A percentile compares a stretch with the other conserved stretches of the same genome.
phyloP scores from a whole-genome alignment of 768 basidiomycete genomes.

The Rhodotorula taiwanensis region DNA sequence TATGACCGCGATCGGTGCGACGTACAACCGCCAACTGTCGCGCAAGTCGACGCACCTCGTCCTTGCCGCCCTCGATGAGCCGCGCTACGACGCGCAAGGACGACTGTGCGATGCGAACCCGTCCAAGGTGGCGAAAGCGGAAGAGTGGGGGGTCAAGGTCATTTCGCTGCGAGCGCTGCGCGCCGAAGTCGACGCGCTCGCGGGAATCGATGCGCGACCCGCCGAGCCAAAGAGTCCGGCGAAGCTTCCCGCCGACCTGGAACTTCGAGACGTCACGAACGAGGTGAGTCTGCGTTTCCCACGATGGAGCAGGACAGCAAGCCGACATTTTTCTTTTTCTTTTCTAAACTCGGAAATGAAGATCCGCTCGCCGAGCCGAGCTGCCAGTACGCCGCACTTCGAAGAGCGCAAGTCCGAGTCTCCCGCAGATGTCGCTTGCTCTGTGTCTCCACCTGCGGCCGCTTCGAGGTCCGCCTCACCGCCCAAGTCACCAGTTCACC shows the following conservation, averaged over 20 bases:
- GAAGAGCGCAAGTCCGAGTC: no score
- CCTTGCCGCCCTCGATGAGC: not conserved
- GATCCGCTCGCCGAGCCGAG: no score
- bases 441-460: no score
- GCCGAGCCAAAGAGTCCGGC: no score
- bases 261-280: constrained; percentile 10
- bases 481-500: no score
- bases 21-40: not conserved
- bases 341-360: no score
- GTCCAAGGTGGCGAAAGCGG: constrained; percentile 11
- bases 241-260: no score
- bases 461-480: no score
- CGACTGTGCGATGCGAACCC: not conserved
- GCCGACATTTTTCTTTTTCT: no score
- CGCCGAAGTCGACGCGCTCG: not conserved
- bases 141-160: constrained; percentile 10
- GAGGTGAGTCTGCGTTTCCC: constrained; percentile 1
- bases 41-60: constrained; percentile 21
- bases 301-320: no score
- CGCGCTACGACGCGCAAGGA: not conserved
- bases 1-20: constrained; percentile 11
- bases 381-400: no score
- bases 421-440: no score
- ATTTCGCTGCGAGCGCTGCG: constrained; percentile 12
- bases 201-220: not conserved